These are phyloP conservation scores for Trichoderma brevicompactum DNA, from an alignment of 2,329 filamentous ascomycete genomes.

Conservation along the genomic window DNA sequence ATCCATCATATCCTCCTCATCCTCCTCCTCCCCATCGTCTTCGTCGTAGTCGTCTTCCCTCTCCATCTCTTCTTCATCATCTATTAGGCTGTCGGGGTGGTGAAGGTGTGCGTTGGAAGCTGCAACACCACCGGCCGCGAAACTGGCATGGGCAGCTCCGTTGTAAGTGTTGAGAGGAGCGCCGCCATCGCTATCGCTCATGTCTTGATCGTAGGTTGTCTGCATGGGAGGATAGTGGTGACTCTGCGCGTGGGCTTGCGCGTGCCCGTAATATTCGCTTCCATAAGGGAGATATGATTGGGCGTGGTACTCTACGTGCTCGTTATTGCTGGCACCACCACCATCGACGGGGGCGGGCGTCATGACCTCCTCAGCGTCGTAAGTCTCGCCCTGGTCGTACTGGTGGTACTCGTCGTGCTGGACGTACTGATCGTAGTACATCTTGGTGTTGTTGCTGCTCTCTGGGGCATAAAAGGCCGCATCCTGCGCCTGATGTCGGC, in stretches of 20 bases:
- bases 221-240: constrained; percentile 28
- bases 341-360: constrained; percentile 13
- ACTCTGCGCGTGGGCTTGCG: background rate
- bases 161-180: constrained; percentile 34
- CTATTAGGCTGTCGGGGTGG: background rate
- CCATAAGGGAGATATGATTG: background rate
- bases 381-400: background rate
- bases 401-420: background rate
- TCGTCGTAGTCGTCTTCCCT: background rate
- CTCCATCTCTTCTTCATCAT: constrained; percentile 8
- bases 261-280: background rate
- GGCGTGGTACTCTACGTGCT: constrained; percentile 7
- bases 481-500: constrained; percentile 26
- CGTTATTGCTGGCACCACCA: background rate
- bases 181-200: constrained; percentile 45
- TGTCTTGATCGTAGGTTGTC: constrained; percentile 39
- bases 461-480: constrained; percentile 15
- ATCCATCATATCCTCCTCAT: background rate
- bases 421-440: constrained; percentile 10
- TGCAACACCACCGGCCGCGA: background rate
- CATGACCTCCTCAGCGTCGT: constrained; percentile 23
- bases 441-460: constrained; percentile 1
- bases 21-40: background rate
- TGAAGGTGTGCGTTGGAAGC: background rate
- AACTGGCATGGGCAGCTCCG: background rate